Base-by-base conservation (phyloP, 495 filamentous ascomycete species). In the Penicillium mononematosum region DNA sequence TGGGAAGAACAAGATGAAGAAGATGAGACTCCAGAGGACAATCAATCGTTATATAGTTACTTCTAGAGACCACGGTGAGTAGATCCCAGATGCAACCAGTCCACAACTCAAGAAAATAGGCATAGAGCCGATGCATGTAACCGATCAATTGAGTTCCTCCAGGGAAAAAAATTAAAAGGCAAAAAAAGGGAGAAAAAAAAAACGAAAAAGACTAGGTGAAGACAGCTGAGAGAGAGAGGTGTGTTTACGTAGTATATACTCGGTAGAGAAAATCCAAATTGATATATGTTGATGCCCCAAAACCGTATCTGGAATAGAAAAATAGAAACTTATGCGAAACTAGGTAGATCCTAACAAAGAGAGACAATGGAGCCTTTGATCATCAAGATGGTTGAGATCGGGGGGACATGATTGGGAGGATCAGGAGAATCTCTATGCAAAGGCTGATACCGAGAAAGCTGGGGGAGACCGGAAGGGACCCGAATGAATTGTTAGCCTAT, bases 51-150 rank as follows among this genome's bases (percentile, higher is more conserved):
- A 66, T 66, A 65, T 65, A 66, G 38, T 32, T 34, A 38, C 39
- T 34, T 56, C 32, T 25, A 49, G n/a, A 53, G 55, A 57, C 36
- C 38, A 45, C 31, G 32, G 31, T 45, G 45, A 44, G 45, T 38
- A 46, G 34, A 54, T 50, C 53, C 36, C 34, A 45, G 58, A 59
- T 22, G 16, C 38, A 46, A 36, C 62, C 41, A 58, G 60, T 60
- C 60, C 5, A 43, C 25, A 39, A 55, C 47, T 41, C 41, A 55
- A 66, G 50, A 24, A 58, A 51, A 53, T 27, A 58, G 22, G 58
- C 58, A 58, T 2, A 45, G 55, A 58, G 45, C 64, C 64, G 61
- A 61, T 52, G 64, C 64, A 67, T 48, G 52, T 61, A 64, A 20
- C 64, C 61, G 61, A 27, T 24, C 20, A 36, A 52, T 43, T 24